A percentile compares a stretch with the other conserved stretches of the same genome.
phyloP scores from a whole-genome alignment of 2,329 filamentous ascomycete genomes.

The Chrysosporium keratinophilum region DNA sequence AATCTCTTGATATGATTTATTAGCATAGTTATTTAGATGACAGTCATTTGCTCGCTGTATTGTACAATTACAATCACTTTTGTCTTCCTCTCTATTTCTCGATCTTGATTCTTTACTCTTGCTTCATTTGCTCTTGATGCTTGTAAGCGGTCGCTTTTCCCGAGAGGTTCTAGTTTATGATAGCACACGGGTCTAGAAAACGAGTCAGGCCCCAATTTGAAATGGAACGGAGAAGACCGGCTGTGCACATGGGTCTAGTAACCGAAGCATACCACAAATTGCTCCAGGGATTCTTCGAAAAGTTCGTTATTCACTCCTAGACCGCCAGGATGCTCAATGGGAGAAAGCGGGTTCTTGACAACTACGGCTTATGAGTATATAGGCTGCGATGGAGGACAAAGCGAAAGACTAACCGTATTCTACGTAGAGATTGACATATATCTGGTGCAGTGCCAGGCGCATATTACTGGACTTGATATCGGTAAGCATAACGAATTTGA shows the following conservation, averaged over 20 bases:
- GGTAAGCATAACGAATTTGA: conserved; percentile 94
- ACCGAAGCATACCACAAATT: conserved; percentile 38
- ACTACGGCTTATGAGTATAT: conserved; percentile 30
- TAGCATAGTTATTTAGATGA: conserved; percentile 1
- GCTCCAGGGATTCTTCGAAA: conserved; percentile 49
- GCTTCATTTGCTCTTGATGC: too few relatives aligned
- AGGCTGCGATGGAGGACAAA: neutral
- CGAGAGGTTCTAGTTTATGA: conserved; percentile 7
- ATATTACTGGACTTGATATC: conserved; percentile 83
- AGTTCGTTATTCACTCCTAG: conserved; percentile 55
- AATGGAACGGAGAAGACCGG: neutral
- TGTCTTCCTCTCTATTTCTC: neutral
- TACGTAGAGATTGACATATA: conserved; percentile 98
- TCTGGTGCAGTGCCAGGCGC: conserved; percentile 89
- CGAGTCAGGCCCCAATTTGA: neutral
- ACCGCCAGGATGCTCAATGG: conserved; percentile 51
- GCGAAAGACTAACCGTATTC: conserved; percentile 60
- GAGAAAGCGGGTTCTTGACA: conserved; percentile 54
- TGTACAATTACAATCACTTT: neutral
- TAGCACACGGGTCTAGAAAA: conserved; percentile 13
- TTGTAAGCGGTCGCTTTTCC: neutral
- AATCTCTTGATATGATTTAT: neutral
- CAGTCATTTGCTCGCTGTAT: neutral
- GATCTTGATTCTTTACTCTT: neutral
- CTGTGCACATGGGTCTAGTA: neutral